phyloP scores from a whole-genome alignment of 495 filamentous ascomycete genomes.

The Penicillium paxilli region DNA sequence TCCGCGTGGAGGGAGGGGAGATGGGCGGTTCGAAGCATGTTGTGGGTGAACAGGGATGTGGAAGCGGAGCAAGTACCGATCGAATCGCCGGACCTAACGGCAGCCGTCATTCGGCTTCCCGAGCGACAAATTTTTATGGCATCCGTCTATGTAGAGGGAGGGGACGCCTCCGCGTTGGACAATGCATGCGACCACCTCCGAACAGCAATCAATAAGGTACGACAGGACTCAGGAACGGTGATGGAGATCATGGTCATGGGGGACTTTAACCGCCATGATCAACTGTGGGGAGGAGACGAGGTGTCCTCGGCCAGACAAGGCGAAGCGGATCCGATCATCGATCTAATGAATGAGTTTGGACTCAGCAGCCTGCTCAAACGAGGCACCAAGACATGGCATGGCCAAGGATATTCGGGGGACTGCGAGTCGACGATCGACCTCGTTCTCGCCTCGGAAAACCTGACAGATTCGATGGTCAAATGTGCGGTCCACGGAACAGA shows the following conservation, averaged over 20 bases:
- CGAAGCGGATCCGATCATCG: slow-evolving; percentile 35
- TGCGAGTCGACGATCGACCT: slow-evolving; percentile 30
- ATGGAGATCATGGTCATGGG: slow-evolving; percentile 26
- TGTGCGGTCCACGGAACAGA: slow-evolving; percentile 26
- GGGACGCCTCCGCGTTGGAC: slow-evolving; percentile 6
- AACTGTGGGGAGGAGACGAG: slow-evolving; percentile 38
- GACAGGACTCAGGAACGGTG: slow-evolving; percentile 11
- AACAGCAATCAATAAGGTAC: slow-evolving; percentile 13
- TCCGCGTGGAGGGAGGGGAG: slow-evolving; percentile 18
- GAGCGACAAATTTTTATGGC: slow-evolving; percentile 22
- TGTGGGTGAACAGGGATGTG: slow-evolving; percentile 29
- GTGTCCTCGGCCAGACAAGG: slow-evolving; percentile 28
- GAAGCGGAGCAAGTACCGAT: slow-evolving; percentile 26
- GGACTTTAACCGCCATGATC: slow-evolving; percentile 38
- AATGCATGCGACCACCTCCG: slow-evolving; percentile 11
- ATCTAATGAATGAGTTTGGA: slow-evolving; percentile 31
- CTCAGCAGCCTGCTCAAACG: slow-evolving; percentile 30
- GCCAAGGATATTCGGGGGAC: slow-evolving; percentile 17
- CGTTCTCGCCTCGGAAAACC: slow-evolving; percentile 20
- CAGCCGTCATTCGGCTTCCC: slow-evolving; percentile 20
- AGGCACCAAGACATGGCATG: slow-evolving; percentile 33
- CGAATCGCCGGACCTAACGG: slow-evolving; percentile 28
- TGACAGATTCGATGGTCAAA: slow-evolving; percentile 20
- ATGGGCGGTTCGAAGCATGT: slow-evolving; percentile 31
- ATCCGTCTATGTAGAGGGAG: slow-evolving; percentile 28